A percentile compares a stretch with the other conserved stretches of the same genome.
Evolutionary conservation across 1,284 basidiomycete species (phyloP).

Genomic region (Marasmius sp.): DNA sequence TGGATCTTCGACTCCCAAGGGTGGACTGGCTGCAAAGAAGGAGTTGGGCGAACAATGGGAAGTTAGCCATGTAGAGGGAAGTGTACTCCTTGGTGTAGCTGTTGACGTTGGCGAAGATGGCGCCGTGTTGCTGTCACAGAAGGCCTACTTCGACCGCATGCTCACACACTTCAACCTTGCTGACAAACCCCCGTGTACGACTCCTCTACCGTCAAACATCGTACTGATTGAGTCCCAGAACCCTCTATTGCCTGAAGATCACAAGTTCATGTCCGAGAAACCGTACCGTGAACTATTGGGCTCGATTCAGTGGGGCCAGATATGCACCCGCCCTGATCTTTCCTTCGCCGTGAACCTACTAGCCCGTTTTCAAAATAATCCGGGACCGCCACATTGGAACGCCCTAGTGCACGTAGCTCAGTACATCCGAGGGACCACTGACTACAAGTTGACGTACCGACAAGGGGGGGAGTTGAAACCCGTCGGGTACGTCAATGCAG

Average conservation of each 20-base stretch:
- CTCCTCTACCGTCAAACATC: conserved; percentile 24
- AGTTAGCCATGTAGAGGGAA: no score
- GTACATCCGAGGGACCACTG: conserved; percentile 28
- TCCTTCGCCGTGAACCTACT: neutral
- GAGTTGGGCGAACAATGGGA: no score
- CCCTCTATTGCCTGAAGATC: neutral
- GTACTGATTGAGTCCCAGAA: conserved; percentile 4
- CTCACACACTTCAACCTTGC: conserved; percentile 14
- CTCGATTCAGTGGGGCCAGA: neutral
- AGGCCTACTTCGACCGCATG: conserved; percentile 17
- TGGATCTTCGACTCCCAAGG: no score
- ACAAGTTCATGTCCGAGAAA: neutral
- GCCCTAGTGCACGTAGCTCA: conserved; percentile 27
- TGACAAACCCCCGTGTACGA: conserved; percentile 11
- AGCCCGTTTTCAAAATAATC: conserved; percentile 2
- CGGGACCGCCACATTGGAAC: conserved; percentile 16
- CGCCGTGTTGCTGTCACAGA: conserved; percentile 17
- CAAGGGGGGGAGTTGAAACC: no score
- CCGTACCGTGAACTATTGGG: neutral
- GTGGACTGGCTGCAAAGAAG: no score
- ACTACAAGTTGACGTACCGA: conserved; percentile 9
- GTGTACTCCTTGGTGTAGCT: no score
- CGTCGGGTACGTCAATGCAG: neutral
- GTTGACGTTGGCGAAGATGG: neutral
- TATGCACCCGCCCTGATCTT: neutral